Evolutionary conservation across 2,329 filamentous ascomycete species (phyloP).

Genomic region (Diaporthe caulivora): DNA sequence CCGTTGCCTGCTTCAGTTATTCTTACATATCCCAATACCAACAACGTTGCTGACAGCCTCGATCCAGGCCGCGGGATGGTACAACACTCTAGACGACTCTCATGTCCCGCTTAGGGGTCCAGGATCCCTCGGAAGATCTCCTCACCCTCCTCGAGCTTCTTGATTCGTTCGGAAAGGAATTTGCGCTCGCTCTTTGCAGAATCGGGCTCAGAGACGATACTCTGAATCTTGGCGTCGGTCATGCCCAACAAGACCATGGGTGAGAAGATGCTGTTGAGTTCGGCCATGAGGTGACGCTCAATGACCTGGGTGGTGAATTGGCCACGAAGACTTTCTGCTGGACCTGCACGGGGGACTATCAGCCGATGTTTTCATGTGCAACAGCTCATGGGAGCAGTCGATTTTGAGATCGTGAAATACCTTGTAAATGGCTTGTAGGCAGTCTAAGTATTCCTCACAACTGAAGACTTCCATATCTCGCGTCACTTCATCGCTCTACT

Average conservation of each 20-base stretch:
- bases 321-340: conserved; percentile 24
- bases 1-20: too few species aligned
- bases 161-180: conserved; percentile 5
- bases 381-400: too few species aligned
- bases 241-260: not conserved
- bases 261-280: conserved; percentile 8
- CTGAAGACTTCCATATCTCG: conserved; percentile 31
- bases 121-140: conserved; percentile 10
- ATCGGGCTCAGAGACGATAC: not conserved
- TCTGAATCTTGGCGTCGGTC: conserved; percentile 11
- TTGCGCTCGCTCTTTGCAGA: not conserved
- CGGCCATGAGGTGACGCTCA: conserved; percentile 20
- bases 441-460: conserved; percentile 12
- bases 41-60: too few species aligned
- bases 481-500: too few species aligned
- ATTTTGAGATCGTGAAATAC: too few species aligned
- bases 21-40: too few species aligned
- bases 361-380: too few species aligned
- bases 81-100: too few species aligned
- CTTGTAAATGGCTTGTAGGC: conserved; percentile 31
- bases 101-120: not conserved
- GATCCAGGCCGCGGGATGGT: too few species aligned
- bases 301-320: conserved; percentile 34
- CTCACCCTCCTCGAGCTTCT: conserved; percentile 32
- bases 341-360: too few species aligned